A percentile compares a stretch with the other conserved stretches of the same genome.
These are phyloP conservation scores for Coemansia sp. DNA, from an alignment of 371 early-diverging fungal species.

Conservation along the genomic window DNA sequence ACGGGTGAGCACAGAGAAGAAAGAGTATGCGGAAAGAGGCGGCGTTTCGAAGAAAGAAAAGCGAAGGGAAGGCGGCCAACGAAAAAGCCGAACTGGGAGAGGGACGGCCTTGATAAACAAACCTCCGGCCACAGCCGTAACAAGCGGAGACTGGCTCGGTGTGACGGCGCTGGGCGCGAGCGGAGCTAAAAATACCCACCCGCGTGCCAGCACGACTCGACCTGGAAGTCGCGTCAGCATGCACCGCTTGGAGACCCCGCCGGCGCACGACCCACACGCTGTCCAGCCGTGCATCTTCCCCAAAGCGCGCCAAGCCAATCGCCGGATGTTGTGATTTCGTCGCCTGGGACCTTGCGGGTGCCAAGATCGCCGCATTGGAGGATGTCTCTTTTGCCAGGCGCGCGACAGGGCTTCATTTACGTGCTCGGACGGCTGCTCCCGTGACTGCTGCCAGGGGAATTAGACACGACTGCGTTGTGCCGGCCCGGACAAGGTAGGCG, in stretches of 20 bases:
- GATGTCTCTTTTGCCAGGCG: background rate
- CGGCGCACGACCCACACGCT: background rate
- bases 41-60: constrained; percentile 3
- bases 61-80: background rate
- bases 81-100: background rate
- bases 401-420: no score
- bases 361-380: background rate
- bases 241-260: background rate
- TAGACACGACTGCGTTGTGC: no score
- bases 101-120: constrained; percentile 5
- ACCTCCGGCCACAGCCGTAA: background rate
- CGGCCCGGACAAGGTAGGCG: no score
- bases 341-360: background rate
- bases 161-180: background rate
- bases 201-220: background rate
- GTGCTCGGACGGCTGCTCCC: no score
- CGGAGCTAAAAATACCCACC: constrained; percentile 8
- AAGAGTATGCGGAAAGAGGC: constrained; percentile 1
- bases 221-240: background rate
- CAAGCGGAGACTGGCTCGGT: background rate
- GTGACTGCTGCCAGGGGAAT: background rate
- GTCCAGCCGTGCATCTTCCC: background rate
- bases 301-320: background rate
- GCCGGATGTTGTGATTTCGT: background rate
- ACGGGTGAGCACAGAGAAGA: background rate